Base-by-base conservation (phyloP, 768 basidiomycete genomes). In the Gymnopilus junonius region DNA sequence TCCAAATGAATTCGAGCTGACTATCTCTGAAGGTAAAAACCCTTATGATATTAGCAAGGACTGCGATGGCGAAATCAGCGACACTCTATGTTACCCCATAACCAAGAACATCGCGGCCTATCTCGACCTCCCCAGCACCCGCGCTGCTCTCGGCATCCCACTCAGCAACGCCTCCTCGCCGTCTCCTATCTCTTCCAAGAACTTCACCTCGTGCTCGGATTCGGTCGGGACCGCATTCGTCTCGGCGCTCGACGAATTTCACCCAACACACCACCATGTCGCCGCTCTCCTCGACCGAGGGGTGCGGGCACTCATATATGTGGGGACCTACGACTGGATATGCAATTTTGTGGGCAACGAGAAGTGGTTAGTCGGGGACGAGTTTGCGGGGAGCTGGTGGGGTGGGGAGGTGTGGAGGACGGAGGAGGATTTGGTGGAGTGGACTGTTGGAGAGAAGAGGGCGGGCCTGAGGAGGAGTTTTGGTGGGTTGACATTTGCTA, bases 341-440 rank as follows among this genome's bases (percentile, higher is more conserved):
- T 92, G 91, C 73, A 91, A 92, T 69, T 88, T 86, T 83, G 75
- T 91, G 15, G 89, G 88, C 3, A 93, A 93, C 70, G 84, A 88
- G 67, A 77, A 81, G 35, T 94, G 92, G 91, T 85, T 86, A 7
- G 74, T 86, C n/a, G 48, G 29, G 27, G 48, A 51, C 61, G 75
- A 75, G 32, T 78, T 94, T 64, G 85, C 90, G 62, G 93, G 93
- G 93, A 84, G 81, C 45, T 91, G 91, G 4, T 76, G 48, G 48
- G 48, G 83, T 58, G 68, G 67, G 63, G 82, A 65, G 77, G 79
- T 66, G 86, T 69, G 6, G 58, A 71, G 6, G n/a, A n/a, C n/a
- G 57, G 70, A 1, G 63, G 65, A 64, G 76, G 74, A 78, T 8
- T 72, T 87, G 72, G 74, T 80, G 45, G 83, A 84, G 35, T 93